Conservation (phyloP, 139 green algal genomes). For the Mesotaenium endlicherianum region DNA sequence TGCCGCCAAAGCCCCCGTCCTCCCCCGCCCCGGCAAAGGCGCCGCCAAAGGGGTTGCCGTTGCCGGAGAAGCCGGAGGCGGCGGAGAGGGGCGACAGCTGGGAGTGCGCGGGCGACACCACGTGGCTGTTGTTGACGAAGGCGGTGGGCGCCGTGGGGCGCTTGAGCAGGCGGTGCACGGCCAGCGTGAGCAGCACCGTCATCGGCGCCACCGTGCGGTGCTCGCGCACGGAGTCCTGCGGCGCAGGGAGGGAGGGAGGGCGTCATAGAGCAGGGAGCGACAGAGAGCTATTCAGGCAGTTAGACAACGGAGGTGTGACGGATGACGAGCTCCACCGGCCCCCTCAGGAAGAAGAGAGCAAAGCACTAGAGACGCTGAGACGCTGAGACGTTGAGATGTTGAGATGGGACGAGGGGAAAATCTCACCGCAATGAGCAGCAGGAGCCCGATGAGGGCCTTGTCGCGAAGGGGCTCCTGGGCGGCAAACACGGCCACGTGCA, state of each 20-base stretch:
- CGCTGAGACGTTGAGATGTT: no score
- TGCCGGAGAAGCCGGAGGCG: not conserved
- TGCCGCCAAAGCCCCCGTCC: no score
- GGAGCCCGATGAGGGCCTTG: slow-evolving; percentile 7
- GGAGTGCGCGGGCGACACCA: not conserved
- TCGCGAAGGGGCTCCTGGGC: not conserved
- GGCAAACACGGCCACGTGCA: slow-evolving; percentile 14
- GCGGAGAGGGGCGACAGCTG: not conserved
- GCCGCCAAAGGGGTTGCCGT: no score
- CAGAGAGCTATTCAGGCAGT: no score
- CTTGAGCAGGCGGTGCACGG: slow-evolving; percentile 1
- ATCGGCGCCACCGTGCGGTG: slow-evolving; percentile 9
- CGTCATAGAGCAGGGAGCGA: no score
- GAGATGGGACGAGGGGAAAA: not conserved
- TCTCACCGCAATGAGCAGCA: slow-evolving; percentile 25
- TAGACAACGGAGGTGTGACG: no score
- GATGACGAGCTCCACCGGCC: no score
- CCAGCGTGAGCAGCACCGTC: slow-evolving; percentile 15
- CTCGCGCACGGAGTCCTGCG: slow-evolving; percentile 21
- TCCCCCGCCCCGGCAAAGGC: no score
- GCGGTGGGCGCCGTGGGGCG: not conserved
- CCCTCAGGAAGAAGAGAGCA: no score
- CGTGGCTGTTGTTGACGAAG: no score
- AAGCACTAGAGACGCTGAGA: no score
- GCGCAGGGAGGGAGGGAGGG: no score